Conservation (phyloP, 1,284 basidiomycete genomes). For the Sphaerobolus stellatus region DNA sequence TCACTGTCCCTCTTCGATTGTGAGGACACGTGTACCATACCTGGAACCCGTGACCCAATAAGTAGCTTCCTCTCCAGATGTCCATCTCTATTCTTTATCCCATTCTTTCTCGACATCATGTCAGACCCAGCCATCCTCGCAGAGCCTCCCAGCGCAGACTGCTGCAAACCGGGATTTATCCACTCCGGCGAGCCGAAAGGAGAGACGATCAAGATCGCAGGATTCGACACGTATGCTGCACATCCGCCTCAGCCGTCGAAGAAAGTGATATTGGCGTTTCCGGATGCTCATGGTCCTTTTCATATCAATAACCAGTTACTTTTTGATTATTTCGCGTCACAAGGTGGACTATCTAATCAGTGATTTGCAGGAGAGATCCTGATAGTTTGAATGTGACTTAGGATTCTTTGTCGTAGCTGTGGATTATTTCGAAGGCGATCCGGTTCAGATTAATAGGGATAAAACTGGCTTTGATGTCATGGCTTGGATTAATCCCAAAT, state of each 20-base stretch:
- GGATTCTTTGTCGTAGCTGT: slow-evolving; percentile 53
- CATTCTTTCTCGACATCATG: no score
- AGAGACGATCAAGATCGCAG: background rate
- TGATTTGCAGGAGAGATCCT: background rate
- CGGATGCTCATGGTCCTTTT: slow-evolving; percentile 49
- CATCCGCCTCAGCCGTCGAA: background rate
- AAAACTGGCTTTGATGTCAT: slow-evolving; percentile 40
- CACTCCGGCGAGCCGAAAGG: background rate
- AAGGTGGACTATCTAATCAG: slow-evolving; percentile 33
- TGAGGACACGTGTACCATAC: no score
- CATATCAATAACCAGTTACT: slow-evolving; percentile 50
- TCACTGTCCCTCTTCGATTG: no score
- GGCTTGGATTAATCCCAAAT: slow-evolving; percentile 41
- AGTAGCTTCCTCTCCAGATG: no score
- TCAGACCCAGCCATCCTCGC: background rate
- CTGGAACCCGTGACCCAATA: no score
- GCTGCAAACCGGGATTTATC: background rate
- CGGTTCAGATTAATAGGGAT: slow-evolving; percentile 35
- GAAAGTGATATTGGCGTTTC: slow-evolving; percentile 49
- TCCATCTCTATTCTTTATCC: no score
- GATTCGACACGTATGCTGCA: background rate
- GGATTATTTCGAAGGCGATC: slow-evolving; percentile 59
- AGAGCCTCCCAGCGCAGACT: background rate
- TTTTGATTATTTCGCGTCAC: slow-evolving; percentile 51
- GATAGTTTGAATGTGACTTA: slow-evolving; percentile 23